A percentile compares a stretch with the other conserved stretches of the same genome.
Evolutionary conservation across 2,329 filamentous ascomycete genomes (phyloP).

Genomic region (Teratosphaeria gauchensis): DNA sequence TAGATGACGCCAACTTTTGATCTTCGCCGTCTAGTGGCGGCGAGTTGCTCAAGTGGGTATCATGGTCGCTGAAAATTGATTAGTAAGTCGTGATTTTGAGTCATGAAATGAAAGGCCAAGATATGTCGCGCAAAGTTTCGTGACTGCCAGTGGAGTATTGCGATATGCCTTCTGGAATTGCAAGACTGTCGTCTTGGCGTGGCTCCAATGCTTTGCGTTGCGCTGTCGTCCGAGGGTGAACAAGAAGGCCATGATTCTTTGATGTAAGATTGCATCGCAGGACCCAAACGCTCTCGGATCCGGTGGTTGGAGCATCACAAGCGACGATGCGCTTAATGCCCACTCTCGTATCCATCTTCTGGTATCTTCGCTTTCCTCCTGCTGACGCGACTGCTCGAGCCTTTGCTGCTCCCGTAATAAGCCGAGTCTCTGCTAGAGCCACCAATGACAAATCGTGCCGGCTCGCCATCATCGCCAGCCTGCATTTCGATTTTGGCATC

Average conservation of each 20-base stretch:
- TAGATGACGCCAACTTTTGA: not conserved
- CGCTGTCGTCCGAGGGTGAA: not conserved
- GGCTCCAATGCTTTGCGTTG: not conserved
- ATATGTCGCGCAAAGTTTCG: not conserved
- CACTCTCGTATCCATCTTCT: slow-evolving; percentile 1
- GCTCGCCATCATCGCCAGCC: slow-evolving; percentile 16
- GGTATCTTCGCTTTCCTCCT: not conserved
- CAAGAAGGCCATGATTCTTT: not conserved
- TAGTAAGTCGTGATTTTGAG: not conserved
- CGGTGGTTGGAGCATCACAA: too few relatives aligned
- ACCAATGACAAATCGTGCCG: not conserved
- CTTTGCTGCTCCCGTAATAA: slow-evolving; percentile 2
- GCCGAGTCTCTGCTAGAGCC: not conserved
- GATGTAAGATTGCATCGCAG: not conserved
- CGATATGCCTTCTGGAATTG: too few relatives aligned
- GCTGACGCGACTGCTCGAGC: not conserved
- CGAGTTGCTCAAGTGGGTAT: not conserved
- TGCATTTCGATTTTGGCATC: slow-evolving; percentile 18
- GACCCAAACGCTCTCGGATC: too few relatives aligned
- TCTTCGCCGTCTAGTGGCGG: not conserved
- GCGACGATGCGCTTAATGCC: not conserved
- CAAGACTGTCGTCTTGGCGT: too few relatives aligned
- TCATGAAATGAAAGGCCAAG: not conserved
- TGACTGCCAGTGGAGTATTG: not conserved
- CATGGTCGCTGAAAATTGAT: not conserved